Conservation (phyloP, 441 rosid genomes). For the Kokia cookei region DNA sequence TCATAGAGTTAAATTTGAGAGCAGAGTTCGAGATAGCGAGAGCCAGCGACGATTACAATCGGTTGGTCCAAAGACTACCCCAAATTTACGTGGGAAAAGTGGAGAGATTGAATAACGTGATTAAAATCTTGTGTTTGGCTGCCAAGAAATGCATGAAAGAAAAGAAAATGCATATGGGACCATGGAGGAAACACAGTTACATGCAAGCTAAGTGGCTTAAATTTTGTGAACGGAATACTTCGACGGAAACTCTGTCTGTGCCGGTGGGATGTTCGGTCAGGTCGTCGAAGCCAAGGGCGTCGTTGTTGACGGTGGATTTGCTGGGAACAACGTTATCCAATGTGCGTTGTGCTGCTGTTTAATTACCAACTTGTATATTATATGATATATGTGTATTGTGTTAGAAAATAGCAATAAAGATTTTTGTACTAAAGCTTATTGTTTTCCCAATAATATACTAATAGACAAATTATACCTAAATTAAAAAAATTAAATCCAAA, state of each 20-base stretch:
- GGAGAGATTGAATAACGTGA: conserved; percentile 36
- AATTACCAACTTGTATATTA: not conserved
- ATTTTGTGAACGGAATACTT: conserved; percentile 25
- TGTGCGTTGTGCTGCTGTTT: conserved; percentile 33
- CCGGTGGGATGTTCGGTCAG: conserved; percentile 19
- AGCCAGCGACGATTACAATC: conserved; percentile 45
- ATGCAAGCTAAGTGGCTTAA: conserved; percentile 67
- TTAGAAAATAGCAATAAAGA: no score
- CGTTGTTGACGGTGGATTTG: conserved; percentile 53
- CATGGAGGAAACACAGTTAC: conserved; percentile 64
- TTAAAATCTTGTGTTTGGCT: conserved; percentile 44
- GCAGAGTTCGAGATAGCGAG: conserved; percentile 28
- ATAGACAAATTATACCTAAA: no score
- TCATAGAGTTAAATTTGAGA: conserved; percentile 52
- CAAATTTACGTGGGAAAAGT: conserved; percentile 56
- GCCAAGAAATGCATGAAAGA: conserved; percentile 69
- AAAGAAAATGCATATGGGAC: conserved; percentile 61
- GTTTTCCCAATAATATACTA: no score
- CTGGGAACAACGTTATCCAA: conserved; percentile 28
- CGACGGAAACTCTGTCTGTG: conserved; percentile 1
- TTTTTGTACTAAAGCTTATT: no score
- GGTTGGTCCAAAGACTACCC: conserved; percentile 33
- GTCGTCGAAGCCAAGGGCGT: conserved; percentile 29
- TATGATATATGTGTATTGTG: no score
- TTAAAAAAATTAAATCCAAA: no score